A percentile compares a stretch with the other conserved stretches of the same genome.
Evolutionary conservation across 495 filamentous ascomycete genomes (phyloP).

Genomic region (Symbiotaphrina buchneri): DNA sequence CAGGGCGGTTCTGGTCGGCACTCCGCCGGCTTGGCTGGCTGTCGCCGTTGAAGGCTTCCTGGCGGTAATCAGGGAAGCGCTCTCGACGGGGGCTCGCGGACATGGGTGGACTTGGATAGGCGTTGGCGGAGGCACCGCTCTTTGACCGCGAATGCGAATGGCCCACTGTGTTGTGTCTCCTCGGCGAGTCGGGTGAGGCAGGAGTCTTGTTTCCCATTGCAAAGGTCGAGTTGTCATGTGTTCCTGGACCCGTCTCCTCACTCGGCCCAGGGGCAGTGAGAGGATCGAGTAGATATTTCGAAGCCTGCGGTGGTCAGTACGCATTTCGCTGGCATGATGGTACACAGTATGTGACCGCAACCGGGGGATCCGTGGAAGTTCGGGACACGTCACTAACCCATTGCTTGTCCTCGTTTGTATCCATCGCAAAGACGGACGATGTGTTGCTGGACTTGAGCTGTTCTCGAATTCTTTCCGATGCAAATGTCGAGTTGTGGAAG

Average conservation of each 20-base stretch:
- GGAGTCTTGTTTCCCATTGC: conserved; percentile 12
- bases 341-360: conserved; percentile 1
- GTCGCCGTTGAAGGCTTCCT: conserved; percentile 11
- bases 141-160: too few species aligned
- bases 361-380: not conserved
- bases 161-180: too few species aligned
- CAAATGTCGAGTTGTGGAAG: too few species aligned
- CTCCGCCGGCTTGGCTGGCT: conserved; percentile 6
- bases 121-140: too few species aligned
- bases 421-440: not conserved
- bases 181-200: conserved; percentile 5
- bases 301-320: conserved; percentile 22
- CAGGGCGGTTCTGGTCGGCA: not conserved
- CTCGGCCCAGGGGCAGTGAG: conserved; percentile 27
- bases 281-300: conserved; percentile 33
- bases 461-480: too few species aligned
- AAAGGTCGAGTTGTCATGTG: conserved; percentile 20
- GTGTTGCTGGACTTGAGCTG: too few species aligned
- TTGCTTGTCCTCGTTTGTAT: conserved; percentile 5
- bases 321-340: too few species aligned
- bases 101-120: conserved; percentile 15
- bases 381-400: conserved; percentile 6
- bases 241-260: conserved; percentile 26
- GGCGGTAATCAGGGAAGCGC: conserved; percentile 10
- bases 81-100: conserved; percentile 12